Base-by-base conservation (phyloP, 2,329 filamentous ascomycete species). In the Aspergillus pseudonomiae region DNA sequence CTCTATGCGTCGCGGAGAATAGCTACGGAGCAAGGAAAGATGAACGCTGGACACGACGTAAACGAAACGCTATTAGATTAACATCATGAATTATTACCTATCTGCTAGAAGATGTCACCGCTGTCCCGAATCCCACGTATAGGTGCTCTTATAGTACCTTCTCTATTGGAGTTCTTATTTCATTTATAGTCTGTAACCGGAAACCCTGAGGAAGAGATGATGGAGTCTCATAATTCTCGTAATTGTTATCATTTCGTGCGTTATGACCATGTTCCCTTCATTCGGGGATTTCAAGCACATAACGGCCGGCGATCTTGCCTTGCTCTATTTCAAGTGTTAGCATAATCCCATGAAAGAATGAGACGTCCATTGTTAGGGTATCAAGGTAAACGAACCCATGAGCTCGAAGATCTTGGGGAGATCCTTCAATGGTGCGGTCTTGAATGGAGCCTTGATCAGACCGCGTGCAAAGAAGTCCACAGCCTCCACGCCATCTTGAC, bases 401-500 rank as follows among this genome's bases (percentile, higher is more conserved):
- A 93, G 77, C 56, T 93, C 85, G 77, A 90, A 97, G n/a, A 97
- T 90, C 61, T 87, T 85, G 68, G 90, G 86, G 67, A 98, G 84
- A 79, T 97, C 85, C 73, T 88, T 90, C 64, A 97, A 83, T 16
- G 93, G 92, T 59, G 93, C 88, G 9, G 87, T 86, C 89, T 97
- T 96, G 87, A 86, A 95, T 9, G 94, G 94, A 6, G 89, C 89
- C 75, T 92, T 90, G 85, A 98, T 94, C 67, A 96, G 81, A 19
- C 94, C 94, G 26, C 91, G 86, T 62, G 86, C 82, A 84, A 88
- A 97, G 83, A 97, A 97, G 70, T 97, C 94, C 66, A 98, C 84
- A 3, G 94, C 94, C 83, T 98, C 94, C 59, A 89, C 87, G 1
- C 89, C 90, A 77, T 98, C 94, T 76, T 91, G 89, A 70, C 94